Base-by-base conservation (phyloP, 805 yeast genomes). In the Monosporozyma servazzii region DNA sequence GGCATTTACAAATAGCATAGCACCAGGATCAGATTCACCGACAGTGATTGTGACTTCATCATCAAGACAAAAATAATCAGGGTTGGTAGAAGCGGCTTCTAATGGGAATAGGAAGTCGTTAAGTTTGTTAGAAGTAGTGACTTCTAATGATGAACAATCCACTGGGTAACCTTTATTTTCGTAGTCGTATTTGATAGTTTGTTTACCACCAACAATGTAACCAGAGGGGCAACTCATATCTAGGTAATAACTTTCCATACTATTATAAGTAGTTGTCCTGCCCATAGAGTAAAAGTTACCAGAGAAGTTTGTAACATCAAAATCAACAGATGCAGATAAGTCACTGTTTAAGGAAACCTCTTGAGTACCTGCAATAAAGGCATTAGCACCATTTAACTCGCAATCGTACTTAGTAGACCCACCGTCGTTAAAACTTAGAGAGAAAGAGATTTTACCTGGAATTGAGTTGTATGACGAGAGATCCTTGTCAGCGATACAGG, bases 31-130 rank as follows among this genome's bases (percentile, higher is more conserved):
- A 8, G 64, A 47, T 41, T 58, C 49, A 20, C 52, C 56, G 23
- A 63, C 54, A 17, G 53, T 47, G 15, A 65, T 51, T 36, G 52
- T 37, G 3, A 69, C 45, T 8, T 52, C 49, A 30, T 62, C 56
- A 9, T 52, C 63, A 20, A 54, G 49, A 55, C 73, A 70, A 4
- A 51, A 9, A 13, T 54, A 55, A 21, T 56, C 47, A 7, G 61
- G 59, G 5, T 47, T 21, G 7, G 56, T 54, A 18, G 49, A 48
- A 20, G 57, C 52, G 44, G 52, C 55, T 2, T 54, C 49, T 6
- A 50, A 48, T 21, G 74, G 72, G 20, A 68, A 63, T 40, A 59
- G 54, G 66, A 69, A 71, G 47, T 65, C 70, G 51, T 72, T 72
- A 48, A 64, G 64, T 15, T 60, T 54, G 36, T 60, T 59, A 3